phyloP scores from a whole-genome alignment of 768 basidiomycete genomes.

The Hortiboletus campestris region DNA sequence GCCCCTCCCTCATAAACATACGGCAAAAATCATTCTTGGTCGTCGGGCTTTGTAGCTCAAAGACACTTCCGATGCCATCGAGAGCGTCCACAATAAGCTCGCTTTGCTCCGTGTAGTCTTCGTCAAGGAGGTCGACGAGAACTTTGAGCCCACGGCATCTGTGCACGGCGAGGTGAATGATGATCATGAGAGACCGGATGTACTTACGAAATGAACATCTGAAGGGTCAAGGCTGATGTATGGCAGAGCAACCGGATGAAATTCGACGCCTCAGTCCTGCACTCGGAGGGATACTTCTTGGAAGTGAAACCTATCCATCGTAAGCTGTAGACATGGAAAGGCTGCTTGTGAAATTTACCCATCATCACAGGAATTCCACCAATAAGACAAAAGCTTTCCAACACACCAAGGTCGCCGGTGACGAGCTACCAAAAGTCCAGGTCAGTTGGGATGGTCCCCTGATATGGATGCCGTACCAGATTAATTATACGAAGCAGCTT shows the following conservation, averaged over 20 bases:
- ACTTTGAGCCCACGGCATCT: constrained; percentile 95
- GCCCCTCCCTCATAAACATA: constrained; percentile 95
- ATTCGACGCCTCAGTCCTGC: constrained; percentile 91
- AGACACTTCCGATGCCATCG: constrained; percentile 92
- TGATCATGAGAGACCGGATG: not conserved
- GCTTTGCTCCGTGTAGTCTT: constrained; percentile 89
- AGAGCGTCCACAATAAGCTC: constrained; percentile 91
- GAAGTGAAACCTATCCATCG: constrained; percentile 74
- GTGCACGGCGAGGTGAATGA: constrained; percentile 1
- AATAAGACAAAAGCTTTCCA: constrained; percentile 95
- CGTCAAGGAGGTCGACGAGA: constrained; percentile 93
- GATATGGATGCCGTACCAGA: constrained; percentile 46
- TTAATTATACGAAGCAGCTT: constrained; percentile 89
- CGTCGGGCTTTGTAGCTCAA: constrained; percentile 93
- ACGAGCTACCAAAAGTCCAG: constrained; percentile 44
- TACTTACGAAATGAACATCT: constrained; percentile 97
- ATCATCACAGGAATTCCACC: constrained; percentile 96
- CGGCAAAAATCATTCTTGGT: constrained; percentile 98
- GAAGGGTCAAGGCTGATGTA: constrained; percentile 88
- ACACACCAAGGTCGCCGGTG: constrained; percentile 71
- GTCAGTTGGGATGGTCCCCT: not conserved
- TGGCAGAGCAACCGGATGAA: constrained; percentile 92
- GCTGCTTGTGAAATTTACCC: constrained; percentile 44
- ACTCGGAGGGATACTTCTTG: constrained; percentile 91
- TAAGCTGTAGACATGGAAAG: constrained; percentile 3